Percentiles rank a stretch among this genome's conserved stretches.
Conservation (phyloP, 208 protist genomes). For the Leishmania lainsoni region DNA sequence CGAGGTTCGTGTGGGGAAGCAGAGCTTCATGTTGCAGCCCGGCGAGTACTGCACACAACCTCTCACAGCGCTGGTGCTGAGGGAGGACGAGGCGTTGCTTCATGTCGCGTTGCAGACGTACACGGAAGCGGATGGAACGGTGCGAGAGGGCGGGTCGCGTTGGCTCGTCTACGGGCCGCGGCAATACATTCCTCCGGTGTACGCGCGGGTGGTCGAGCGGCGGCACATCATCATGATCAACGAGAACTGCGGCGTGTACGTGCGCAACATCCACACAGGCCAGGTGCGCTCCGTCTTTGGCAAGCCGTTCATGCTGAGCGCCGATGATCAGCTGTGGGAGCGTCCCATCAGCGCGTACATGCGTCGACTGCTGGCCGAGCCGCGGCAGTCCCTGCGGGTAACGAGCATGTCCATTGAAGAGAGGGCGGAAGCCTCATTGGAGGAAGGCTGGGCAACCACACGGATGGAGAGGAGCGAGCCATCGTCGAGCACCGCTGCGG, state of each 20-base stretch:
- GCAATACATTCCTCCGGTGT: conserved; percentile 91
- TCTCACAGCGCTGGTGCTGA: conserved; percentile 73
- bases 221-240: conserved; percentile 89
- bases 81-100: conserved; percentile 39
- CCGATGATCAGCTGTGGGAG: conserved; percentile 83
- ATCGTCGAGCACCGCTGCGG: background rate
- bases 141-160: conserved; percentile 51
- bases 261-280: conserved; percentile 91
- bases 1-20: conserved; percentile 86
- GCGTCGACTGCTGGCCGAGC: conserved; percentile 48
- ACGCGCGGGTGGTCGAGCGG: conserved; percentile 91
- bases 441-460: conserved; percentile 11
- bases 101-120: conserved; percentile 23
- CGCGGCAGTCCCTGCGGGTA: conserved; percentile 46
- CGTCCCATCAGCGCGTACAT: conserved; percentile 62
- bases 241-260: conserved; percentile 96
- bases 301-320: conserved; percentile 58
- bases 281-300: conserved; percentile 57
- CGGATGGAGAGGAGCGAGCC: background rate
- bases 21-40: conserved; percentile 73
- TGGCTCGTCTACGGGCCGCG: conserved; percentile 95
- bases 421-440: conserved; percentile 20
- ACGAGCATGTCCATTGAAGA: conserved; percentile 32
- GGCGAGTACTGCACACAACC: conserved; percentile 46
- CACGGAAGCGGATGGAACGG: conserved; percentile 13